Conservation (phyloP, 495 filamentous ascomycete genomes). For the Penicilliopsis zonata region DNA sequence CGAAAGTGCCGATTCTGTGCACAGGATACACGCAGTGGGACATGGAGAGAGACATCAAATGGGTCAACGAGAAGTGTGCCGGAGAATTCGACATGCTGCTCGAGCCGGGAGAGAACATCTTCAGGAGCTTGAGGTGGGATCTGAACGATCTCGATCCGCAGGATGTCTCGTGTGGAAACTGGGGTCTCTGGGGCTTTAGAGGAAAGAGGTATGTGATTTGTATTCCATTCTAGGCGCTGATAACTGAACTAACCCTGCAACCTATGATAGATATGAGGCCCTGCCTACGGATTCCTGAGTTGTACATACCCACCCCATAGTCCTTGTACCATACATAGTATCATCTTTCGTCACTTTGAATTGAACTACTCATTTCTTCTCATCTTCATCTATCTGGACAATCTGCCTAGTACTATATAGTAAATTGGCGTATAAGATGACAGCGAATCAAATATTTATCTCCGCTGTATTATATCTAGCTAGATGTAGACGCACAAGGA, state of each 20-base stretch:
- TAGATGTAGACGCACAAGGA: constrained; percentile 40
- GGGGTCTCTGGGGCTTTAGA: constrained; percentile 92
- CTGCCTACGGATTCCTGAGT: constrained; percentile 14
- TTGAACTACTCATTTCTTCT: constrained; percentile 4
- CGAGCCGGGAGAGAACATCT: constrained; percentile 85
- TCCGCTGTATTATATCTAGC: too few relatives aligned
- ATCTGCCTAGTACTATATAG: too few relatives aligned
- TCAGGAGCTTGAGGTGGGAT: constrained; percentile 94
- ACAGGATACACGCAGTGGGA: constrained; percentile 95
- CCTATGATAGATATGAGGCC: constrained; percentile 27
- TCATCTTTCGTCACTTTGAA: neutral
- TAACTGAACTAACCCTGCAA: neutral
- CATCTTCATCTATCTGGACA: too few relatives aligned
- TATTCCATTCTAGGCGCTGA: neutral
- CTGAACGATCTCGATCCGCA: constrained; percentile 90
- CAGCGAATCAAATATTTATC: too few relatives aligned
- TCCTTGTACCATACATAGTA: too few relatives aligned
- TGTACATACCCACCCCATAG: neutral
- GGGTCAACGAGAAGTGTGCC: constrained; percentile 69
- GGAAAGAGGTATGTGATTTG: constrained; percentile 69
- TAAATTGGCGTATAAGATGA: too few relatives aligned
- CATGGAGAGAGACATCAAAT: constrained; percentile 81
- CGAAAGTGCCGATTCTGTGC: constrained; percentile 83
- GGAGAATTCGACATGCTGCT: constrained; percentile 89
- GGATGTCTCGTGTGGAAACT: constrained; percentile 91